Evolutionary conservation across 2,329 filamentous ascomycete species (phyloP), one percentile per base, ranked within the genome.

Genomic region (Sporothrix pallida): DNA sequence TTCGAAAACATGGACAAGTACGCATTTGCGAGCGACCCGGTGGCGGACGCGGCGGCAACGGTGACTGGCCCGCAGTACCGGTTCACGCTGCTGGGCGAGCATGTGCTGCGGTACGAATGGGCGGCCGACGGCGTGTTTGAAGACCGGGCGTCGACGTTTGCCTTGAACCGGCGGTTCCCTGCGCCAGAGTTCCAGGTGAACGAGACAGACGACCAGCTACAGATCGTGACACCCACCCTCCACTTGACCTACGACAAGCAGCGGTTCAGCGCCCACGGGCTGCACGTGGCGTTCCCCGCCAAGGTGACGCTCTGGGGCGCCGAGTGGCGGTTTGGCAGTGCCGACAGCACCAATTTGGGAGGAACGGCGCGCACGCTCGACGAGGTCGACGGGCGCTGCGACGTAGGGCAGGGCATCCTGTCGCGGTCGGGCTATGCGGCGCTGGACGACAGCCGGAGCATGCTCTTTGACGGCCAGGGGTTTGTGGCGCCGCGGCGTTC

Each of bases 341-440:
- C 3, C 0, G 54, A 56, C 54, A 3, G n/a, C 7, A 13, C n/a
- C 17, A 56, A 56, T n/a, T 13, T 56, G 9, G 54, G 54, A n/a
- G 54, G 54, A 9, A 56, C 54, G 7, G 54, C 54, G 8, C 54
- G 54, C 54, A 56, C 54, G 10, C 20, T 56, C 17, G 54, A 56
- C 20, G 54, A 56, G 10, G 54, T 56, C 20, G 58, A 62, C 58
- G 58, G 58, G 17, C 58, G 58, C 58, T 62, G 58, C 58, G 58
- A 62, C 7, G 44, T 62, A 31, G 58, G 58, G 13, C 26, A 62
- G 26, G 58, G 58, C 37, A 62, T 62, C 23, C 26, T 62, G 20
- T 62, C 58, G 15, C 26, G 23, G 58, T 42, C 58, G 8, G 58
- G 58, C 3, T 62, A 62, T 15, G 58, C 58, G 26, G 58, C 58